Conservation (phyloP, 306 rosid species). For the Ceratonia siliqua region DNA sequence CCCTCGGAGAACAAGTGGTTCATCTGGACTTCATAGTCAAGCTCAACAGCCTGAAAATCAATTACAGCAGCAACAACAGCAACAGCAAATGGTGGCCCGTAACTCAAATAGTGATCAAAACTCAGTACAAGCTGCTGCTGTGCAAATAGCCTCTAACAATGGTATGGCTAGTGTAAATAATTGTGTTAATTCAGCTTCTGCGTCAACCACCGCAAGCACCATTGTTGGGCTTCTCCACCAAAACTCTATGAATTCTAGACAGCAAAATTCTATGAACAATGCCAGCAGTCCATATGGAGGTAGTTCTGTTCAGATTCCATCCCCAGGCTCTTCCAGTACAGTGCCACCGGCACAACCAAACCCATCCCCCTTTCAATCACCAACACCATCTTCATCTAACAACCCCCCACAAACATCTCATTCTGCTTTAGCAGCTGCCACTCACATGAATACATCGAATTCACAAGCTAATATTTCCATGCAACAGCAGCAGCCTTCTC, state of each 20-base stretch:
- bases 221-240: conserved; percentile 97
- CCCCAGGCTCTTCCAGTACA: conserved; percentile 83
- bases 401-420: conserved; percentile 74
- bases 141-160: conserved; percentile 74
- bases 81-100: conserved; percentile 53
- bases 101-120: conserved; percentile 59
- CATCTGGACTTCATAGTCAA: conserved; percentile 69
- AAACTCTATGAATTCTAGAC: conserved; percentile 91
- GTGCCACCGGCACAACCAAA: conserved; percentile 71
- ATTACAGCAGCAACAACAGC: conserved; percentile 56
- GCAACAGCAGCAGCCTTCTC: conserved; percentile 82
- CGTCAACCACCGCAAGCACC: conserved; percentile 83
- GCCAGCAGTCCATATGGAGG: conserved; percentile 90
- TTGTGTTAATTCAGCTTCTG: conserved; percentile 59
- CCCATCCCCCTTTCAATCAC: conserved; percentile 79
- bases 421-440: conserved; percentile 58
- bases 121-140: conserved; percentile 56
- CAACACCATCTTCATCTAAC: conserved; percentile 71
- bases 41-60: conserved; percentile 74
- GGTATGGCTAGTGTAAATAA: conserved; percentile 80
- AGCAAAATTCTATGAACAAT: conserved; percentile 71
- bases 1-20: conserved; percentile 74
- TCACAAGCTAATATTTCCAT: conserved; percentile 73
- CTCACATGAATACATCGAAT: conserved; percentile 72
- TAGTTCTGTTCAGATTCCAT: conserved; percentile 80